Evolutionary conservation across 2,329 filamentous ascomycete genomes (phyloP).

Genomic region (Aureobasidium sp.): DNA sequence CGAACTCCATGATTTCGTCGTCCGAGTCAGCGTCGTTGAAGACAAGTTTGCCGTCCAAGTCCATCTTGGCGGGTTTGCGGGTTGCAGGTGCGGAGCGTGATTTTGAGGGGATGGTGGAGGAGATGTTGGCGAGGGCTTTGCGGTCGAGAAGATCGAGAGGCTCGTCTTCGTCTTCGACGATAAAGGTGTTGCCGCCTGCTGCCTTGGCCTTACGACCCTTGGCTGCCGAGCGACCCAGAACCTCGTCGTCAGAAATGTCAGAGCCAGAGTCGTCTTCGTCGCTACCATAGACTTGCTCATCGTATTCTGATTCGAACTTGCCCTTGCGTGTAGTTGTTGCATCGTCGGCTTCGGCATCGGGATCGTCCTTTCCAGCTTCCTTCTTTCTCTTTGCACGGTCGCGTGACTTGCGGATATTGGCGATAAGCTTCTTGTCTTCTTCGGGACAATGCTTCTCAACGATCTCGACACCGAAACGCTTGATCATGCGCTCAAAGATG

Average conservation of each 20-base stretch:
- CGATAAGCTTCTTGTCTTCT: slow-evolving; percentile 78
- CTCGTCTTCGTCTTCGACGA: slow-evolving; percentile 89
- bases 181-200: slow-evolving; percentile 59
- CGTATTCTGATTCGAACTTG: slow-evolving; percentile 86
- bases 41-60: slow-evolving; percentile 75
- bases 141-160: slow-evolving; percentile 89
- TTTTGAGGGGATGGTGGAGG: slow-evolving; percentile 73
- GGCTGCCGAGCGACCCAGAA: slow-evolving; percentile 40
- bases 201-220: slow-evolving; percentile 47
- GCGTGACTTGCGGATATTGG: slow-evolving; percentile 91
- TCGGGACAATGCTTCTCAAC: slow-evolving; percentile 79
- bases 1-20: slow-evolving; percentile 47
- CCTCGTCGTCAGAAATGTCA: slow-evolving; percentile 57
- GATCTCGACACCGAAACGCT: slow-evolving; percentile 76
- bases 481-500: slow-evolving; percentile 88
- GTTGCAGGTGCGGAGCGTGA: slow-evolving; percentile 38
- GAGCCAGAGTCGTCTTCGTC: slow-evolving; percentile 44
- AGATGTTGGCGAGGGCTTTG: slow-evolving; percentile 84
- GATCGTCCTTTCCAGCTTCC: slow-evolving; percentile 51
- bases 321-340: slow-evolving; percentile 39
- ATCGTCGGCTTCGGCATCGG: slow-evolving; percentile 28
- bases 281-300: slow-evolving; percentile 89
- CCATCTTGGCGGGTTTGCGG: slow-evolving; percentile 57
- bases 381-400: slow-evolving; percentile 88
- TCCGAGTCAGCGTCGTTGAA: slow-evolving; percentile 44